Conservation (phyloP, 1,284 basidiomycete genomes). For the Apiotrichum laibachii region DNA sequence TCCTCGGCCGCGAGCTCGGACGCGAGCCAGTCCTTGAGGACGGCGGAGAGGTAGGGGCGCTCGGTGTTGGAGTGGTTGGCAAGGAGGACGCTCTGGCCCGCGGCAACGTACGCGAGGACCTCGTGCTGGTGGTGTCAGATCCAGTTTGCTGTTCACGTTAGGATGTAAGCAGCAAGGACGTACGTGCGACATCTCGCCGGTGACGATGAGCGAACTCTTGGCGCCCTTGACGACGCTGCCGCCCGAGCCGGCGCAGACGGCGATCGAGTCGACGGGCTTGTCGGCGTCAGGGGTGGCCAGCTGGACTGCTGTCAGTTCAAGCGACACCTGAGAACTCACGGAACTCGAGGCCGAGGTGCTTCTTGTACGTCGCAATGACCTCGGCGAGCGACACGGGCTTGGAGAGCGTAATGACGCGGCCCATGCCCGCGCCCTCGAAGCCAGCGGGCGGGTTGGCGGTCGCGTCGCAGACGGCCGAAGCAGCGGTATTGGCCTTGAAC, state of each 20-base stretch:
- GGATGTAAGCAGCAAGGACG: conserved; percentile 39
- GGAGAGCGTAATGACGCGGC: conserved; percentile 63
- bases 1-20: conserved; percentile 54
- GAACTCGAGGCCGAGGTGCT: conserved; percentile 62
- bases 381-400: conserved; percentile 52
- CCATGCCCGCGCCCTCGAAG: conserved; percentile 59
- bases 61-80: conserved; percentile 87
- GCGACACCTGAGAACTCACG: conserved; percentile 55
- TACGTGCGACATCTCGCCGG: conserved; percentile 89
- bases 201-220: conserved; percentile 76
- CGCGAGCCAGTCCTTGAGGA: conserved; percentile 63
- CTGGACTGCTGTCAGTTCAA: conserved; percentile 62
- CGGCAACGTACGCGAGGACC: conserved; percentile 69
- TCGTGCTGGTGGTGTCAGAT: conserved; percentile 62
- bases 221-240: conserved; percentile 67
- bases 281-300: conserved; percentile 59
- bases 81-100: conserved; percentile 71
- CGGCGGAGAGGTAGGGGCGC: conserved; percentile 70
- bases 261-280: conserved; percentile 54
- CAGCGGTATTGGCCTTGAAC: conserved; percentile 27
- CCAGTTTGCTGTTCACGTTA: conserved; percentile 4
- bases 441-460: conserved; percentile 30
- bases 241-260: conserved; percentile 73
- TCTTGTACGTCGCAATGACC: conserved; percentile 66
- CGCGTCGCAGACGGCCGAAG: conserved; percentile 28